phyloP scores from a whole-genome alignment of 305 asterid genomes.

The Caryopteris hybrid region DNA sequence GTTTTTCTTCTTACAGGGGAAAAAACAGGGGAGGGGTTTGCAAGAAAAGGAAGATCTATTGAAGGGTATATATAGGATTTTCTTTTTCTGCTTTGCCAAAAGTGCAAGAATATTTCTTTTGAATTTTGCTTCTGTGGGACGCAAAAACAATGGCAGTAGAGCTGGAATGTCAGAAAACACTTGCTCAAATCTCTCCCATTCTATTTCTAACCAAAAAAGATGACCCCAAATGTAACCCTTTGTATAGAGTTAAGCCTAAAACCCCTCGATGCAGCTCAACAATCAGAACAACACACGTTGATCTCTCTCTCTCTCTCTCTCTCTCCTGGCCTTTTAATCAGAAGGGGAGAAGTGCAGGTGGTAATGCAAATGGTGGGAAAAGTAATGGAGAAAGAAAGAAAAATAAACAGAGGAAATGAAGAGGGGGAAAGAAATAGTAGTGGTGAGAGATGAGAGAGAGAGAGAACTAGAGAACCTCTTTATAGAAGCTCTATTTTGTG shows the following conservation, averaged over 20 bases:
- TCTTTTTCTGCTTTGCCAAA: slow-evolving; percentile 26
- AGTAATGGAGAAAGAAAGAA: slow-evolving; percentile 10
- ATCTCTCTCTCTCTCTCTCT: no score
- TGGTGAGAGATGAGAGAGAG: no score
- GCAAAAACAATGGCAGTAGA: slow-evolving; percentile 43
- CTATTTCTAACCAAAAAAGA: neutral
- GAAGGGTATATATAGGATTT: slow-evolving; percentile 20
- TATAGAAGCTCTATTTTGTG: slow-evolving; percentile 30
- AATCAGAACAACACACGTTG: no score
- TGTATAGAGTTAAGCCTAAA: neutral
- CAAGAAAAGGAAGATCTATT: slow-evolving; percentile 12
- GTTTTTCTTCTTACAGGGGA: neutral
- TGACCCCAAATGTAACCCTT: neutral
- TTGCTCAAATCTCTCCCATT: slow-evolving; percentile 7
- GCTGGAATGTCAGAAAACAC: slow-evolving; percentile 57
- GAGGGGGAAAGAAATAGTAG: no score
- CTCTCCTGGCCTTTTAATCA: neutral
- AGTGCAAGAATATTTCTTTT: slow-evolving; percentile 33
- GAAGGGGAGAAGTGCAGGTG: slow-evolving; percentile 12
- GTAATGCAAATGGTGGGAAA: slow-evolving; percentile 2
- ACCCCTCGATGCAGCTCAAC: slow-evolving; percentile 10
- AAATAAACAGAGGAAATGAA: slow-evolving; percentile 15
- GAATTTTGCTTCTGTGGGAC: slow-evolving; percentile 48
- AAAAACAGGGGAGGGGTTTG: slow-evolving; percentile 23
- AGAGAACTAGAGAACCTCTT: slow-evolving; percentile 25